phyloP scores from a whole-genome alignment of 768 basidiomycete genomes.

The Rhodotorula sphaerocarpa region DNA sequence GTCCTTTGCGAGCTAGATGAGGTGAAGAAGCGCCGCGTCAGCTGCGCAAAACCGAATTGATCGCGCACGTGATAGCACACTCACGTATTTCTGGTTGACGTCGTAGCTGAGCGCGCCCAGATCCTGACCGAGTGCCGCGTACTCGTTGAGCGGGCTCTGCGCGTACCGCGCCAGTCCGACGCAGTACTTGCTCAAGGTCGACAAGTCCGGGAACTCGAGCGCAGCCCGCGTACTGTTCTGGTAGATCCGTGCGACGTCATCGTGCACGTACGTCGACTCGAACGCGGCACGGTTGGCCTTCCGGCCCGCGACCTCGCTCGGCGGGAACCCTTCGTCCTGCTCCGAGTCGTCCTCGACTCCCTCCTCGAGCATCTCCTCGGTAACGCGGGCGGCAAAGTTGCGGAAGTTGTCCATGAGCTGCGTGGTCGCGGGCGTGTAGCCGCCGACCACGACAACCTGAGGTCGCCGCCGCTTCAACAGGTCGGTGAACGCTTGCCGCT shows the following conservation, averaged over 20 bases:
- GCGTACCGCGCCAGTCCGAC: constrained; percentile 84
- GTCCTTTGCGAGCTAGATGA: constrained; percentile 69
- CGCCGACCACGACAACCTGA: constrained; percentile 79
- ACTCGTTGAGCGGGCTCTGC: constrained; percentile 91
- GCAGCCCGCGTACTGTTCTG: constrained; percentile 78
- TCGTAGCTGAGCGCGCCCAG: constrained; percentile 74
- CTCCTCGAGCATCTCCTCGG: background rate
- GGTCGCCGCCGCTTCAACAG: constrained; percentile 74
- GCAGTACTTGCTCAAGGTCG: constrained; percentile 78
- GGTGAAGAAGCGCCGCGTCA: background rate
- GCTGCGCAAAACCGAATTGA: too few relatives aligned
- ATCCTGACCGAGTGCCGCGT: constrained; percentile 77
- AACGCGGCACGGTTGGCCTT: constrained; percentile 49
- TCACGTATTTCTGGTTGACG: constrained; percentile 76
- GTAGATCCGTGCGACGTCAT: constrained; percentile 88
- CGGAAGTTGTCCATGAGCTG: constrained; percentile 38
- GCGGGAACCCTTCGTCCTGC: background rate
- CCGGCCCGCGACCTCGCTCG: background rate
- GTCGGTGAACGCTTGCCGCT: constrained; percentile 58
- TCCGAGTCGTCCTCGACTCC: constrained; percentile 14
- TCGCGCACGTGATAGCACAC: too few relatives aligned
- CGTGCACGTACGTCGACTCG: constrained; percentile 64
- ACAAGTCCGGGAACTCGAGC: constrained; percentile 71
- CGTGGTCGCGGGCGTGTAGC: constrained; percentile 51
- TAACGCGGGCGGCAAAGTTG: background rate